Evolutionary conservation across 225 moss, liverwort and hornwort genomes (phyloP).

Genomic region (Marchantia polymorpha): DNA sequence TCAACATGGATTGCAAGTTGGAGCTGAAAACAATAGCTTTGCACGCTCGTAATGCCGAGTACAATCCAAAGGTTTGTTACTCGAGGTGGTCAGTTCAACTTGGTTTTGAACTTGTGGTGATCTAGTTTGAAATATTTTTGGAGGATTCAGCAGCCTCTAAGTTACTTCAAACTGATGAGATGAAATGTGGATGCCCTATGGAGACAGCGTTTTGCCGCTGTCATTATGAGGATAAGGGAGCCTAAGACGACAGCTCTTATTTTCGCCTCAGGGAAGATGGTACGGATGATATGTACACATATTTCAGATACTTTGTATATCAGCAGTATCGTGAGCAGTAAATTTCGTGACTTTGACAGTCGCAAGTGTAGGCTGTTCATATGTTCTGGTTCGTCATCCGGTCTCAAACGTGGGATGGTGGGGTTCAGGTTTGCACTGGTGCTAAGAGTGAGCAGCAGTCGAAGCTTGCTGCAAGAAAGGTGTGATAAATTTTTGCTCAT

Average conservation of each 20-base stretch:
- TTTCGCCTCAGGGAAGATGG: conserved; percentile 99
- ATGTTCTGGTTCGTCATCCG: too few species aligned
- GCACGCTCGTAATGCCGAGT: conserved; percentile 94
- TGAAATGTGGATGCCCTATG: conserved; percentile 17
- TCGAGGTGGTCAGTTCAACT: not conserved
- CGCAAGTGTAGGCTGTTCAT: too few species aligned
- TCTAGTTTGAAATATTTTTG: not conserved
- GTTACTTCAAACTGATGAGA: conserved; percentile 9
- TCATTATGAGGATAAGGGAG: conserved; percentile 95
- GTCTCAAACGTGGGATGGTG: not conserved
- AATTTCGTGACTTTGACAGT: too few species aligned
- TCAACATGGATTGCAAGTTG: conserved; percentile 97
- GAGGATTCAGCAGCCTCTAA: not conserved
- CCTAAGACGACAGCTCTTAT: conserved; percentile 97
- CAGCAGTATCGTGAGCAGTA: too few species aligned
- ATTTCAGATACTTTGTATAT: too few species aligned
- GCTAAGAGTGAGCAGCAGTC: conserved; percentile 99
- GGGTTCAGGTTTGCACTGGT: conserved; percentile 89
- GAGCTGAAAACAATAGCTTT: conserved; percentile 94
- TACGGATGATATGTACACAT: conserved; percentile 32
- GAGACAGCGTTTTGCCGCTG: conserved; percentile 91
- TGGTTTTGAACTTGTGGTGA: conserved; percentile 5
- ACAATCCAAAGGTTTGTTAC: conserved; percentile 80
- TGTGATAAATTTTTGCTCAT: conserved; percentile 55
- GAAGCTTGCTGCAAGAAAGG: conserved; percentile 99